These are phyloP conservation scores for Amaranthus palmeri DNA, from an alignment of 148 eudicot species.

Conservation along the genomic window DNA sequence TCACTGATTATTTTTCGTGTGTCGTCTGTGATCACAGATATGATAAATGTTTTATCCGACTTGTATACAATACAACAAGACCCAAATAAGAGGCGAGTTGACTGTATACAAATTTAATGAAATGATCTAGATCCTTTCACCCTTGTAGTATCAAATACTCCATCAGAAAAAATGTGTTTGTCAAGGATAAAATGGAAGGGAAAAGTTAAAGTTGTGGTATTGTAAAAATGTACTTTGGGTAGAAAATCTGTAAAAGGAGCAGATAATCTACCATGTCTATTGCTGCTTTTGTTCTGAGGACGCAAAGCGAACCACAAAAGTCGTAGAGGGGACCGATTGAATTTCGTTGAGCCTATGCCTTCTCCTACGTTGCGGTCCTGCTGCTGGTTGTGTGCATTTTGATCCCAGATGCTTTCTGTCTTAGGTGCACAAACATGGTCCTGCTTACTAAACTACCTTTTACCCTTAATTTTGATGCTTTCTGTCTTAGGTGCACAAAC, in stretches of 20 bases:
- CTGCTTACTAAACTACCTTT: background rate
- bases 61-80: too few relatives aligned
- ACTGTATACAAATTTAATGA: background rate
- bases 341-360: constrained; percentile 1
- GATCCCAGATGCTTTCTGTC: background rate
- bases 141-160: background rate
- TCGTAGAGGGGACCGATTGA: constrained; percentile 6
- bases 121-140: background rate
- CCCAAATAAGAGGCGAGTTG: too few relatives aligned
- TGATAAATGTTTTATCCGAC: too few relatives aligned
- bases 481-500: background rate
- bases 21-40: too few relatives aligned
- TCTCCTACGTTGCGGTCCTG: constrained; percentile 10
- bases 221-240: background rate
- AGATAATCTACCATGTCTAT: background rate
- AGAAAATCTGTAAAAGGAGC: background rate
- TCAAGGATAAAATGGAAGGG: background rate
- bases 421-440: background rate
- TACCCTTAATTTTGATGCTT: background rate
- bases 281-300: constrained; percentile 2
- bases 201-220: background rate
- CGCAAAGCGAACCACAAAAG: constrained; percentile 2
- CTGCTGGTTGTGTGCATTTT: background rate
- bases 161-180: background rate
- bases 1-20: too few relatives aligned